Base-by-base conservation (phyloP, 2,329 filamentous ascomycete genomes). In the Bipolaris bicolor region DNA sequence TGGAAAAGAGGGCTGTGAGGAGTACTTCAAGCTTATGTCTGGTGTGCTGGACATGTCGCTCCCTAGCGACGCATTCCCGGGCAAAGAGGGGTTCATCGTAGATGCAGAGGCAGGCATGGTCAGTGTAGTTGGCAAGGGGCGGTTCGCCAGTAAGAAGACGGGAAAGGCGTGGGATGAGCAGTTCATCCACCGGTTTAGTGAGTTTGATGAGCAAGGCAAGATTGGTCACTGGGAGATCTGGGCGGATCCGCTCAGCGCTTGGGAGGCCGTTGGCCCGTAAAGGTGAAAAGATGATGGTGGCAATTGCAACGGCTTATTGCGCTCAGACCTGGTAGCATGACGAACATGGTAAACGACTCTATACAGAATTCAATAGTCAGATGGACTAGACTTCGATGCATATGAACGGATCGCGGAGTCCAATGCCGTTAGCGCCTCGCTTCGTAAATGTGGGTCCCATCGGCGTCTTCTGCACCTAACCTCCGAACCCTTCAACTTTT, bases 191-290 rank as follows among this genome's bases (percentile, higher is more conserved):
- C 60, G 73, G 46, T 70, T 80, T 43, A 76, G 77, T 62, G 75
- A 55, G 7, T 79, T 78, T 57, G 75, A 80, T 64, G 64, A 64
- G 6, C 58, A 74, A 16, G 76, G 75, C 0, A 76, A 60, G 65
- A 75, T 80, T 58, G 77, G 76, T 26, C 69, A 75, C 62, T 79
- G 77, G 76, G 77, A 80, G 64, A 77, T 80, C 49, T 80, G 78
- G 77, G 77, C 76, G 13, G 78, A 80, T 70, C 76, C 76, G 11
- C 61, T 79, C 54, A 78, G 75, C 58, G 78, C 78, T 33, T 79
- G 76, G 77, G 68, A 72, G 24, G 78, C 77, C 54, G 76, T 73
- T 60, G 69, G 62, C 10, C 15, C 20, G 41, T 52, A n/a, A 36
- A 13, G 6, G 49, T 9, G 13, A 16, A 10, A 9, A 24, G 11